Evolutionary conservation across 2,329 filamentous ascomycete genomes (phyloP), one percentile per base, ranked within the genome.

Genomic region (Calonectria leucothoes): DNA sequence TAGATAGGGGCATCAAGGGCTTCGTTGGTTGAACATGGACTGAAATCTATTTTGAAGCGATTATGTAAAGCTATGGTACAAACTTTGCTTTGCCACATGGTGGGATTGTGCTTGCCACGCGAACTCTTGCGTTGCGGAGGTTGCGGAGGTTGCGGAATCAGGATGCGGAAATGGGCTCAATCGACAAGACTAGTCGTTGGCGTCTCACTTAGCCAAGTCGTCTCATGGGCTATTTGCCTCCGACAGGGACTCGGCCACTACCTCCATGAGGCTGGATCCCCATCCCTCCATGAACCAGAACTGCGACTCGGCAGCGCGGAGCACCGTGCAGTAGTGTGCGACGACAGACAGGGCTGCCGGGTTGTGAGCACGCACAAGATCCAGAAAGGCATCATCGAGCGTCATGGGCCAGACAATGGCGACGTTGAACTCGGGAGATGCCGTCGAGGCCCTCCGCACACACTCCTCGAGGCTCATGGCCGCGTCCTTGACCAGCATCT

Each of bases 401-500:
- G 31, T 45, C 69, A 71, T 71, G 11, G 69, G 63, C 69, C 69
- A 71, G 11, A 67, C 29, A 17, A 71, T 39, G 33, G 63, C 69
- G 15, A 71, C 69, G 17, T 57, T 71, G 6, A 71, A 63, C 63
- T 67, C 69, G 7, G 69, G 69, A 51, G 51, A 14, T 10, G 51
- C n/a, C 5, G 69, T n/a, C 10, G 48, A 71, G 20, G 69, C 51
- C 35, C 12, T 71, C 23, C 8, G 37, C 3, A 39, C 25, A 35
- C 51, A 29, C 12, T 42, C 48, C 17, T 7, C 25, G 2, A 66
- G 48, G 25, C 31, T 11, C 6, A 27, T 14, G 27, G 39, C 23
- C 11, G 63, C 63, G n/a, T 52, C 63, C 8, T 33, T 23, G 12
- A 45, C 31, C 35, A 52, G n/a, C 15, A n/a, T 25, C 12, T 11